A percentile compares a stretch with the other conserved stretches of the same genome.
Evolutionary conservation across 2,329 filamentous ascomycete species (phyloP).

Genomic region (Uncinocarpus reesii): DNA sequence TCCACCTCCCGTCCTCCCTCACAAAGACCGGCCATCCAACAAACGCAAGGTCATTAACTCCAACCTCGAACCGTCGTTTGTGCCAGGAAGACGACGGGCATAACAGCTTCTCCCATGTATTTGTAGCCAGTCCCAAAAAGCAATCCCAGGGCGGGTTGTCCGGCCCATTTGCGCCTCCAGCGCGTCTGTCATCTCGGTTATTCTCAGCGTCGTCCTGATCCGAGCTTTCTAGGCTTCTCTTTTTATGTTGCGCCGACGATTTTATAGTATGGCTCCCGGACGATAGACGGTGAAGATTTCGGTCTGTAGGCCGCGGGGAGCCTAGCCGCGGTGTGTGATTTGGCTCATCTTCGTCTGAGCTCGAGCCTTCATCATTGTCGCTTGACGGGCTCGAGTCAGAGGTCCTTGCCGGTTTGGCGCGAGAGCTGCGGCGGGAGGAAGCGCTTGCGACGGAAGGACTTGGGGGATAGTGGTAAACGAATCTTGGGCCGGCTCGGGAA

Average conservation of each 20-base stretch:
- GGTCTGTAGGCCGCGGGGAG: conserved; percentile 1
- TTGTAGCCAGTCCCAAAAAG: conserved; percentile 62
- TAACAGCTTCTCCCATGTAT: conserved; percentile 68
- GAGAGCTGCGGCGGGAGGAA: conserved; percentile 25
- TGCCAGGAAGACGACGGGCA: conserved; percentile 66
- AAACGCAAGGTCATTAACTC: conserved; percentile 67
- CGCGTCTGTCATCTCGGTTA: not conserved
- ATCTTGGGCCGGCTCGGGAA: conserved; percentile 65
- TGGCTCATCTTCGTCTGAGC: conserved; percentile 32
- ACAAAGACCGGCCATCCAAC: conserved; percentile 77
- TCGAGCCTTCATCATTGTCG: conserved; percentile 27
- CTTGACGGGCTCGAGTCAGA: conserved; percentile 32
- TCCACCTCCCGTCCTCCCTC: conserved; percentile 66
- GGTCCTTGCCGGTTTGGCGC: conserved; percentile 21
- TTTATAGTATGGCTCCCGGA: conserved; percentile 3
- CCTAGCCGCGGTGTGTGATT: not conserved
- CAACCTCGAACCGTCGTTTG: conserved; percentile 72
- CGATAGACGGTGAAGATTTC: not conserved
- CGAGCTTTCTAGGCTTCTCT: not conserved
- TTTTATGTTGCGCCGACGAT: not conserved
- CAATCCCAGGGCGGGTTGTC: conserved; percentile 42
- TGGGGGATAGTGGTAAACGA: conserved; percentile 82
- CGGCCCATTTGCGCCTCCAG: conserved; percentile 16
- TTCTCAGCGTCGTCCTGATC: not conserved
- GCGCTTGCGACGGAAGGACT: conserved; percentile 33